Evolutionary conservation across 2,329 filamentous ascomycete genomes (phyloP).

Genomic region (Sclerotinia trifoliorum): DNA sequence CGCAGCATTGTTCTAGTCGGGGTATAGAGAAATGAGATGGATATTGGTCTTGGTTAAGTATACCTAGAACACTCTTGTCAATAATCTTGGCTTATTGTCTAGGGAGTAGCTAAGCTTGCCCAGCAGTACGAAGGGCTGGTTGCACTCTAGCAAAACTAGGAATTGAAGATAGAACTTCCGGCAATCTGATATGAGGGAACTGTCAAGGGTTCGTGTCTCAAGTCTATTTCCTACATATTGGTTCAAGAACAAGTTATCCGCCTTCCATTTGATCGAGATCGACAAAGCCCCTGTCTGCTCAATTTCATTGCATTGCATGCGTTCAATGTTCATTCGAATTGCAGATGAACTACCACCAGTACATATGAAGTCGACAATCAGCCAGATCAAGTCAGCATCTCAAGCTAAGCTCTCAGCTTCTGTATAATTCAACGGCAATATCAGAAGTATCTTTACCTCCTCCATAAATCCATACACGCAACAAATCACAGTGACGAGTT

Average conservation of each 20-base stretch:
- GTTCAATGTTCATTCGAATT: not conserved
- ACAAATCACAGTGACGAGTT: not conserved
- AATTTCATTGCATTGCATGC: constrained; percentile 7
- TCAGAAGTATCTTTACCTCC: not conserved
- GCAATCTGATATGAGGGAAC: constrained; percentile 10
- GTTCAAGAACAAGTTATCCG: constrained; percentile 3
- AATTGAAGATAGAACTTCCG: not conserved
- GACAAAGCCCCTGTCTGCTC: constrained; percentile 12
- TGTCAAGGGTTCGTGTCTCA: constrained; percentile 16
- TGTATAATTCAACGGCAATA: not conserved
- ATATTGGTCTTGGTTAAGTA: not conserved
- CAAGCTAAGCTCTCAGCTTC: not conserved
- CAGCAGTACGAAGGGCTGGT: not conserved
- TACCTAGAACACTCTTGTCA: not conserved
- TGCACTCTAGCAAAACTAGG: constrained; percentile 3
- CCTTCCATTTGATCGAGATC: constrained; percentile 11
- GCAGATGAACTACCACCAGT: not conserved
- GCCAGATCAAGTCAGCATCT: not conserved
- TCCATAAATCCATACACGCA: not conserved
- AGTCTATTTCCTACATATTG: constrained; percentile 12
- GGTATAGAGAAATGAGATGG: not conserved
- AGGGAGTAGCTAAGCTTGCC: not conserved
- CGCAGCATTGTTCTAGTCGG: not conserved
- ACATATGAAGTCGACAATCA: not conserved
- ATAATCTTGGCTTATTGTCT: constrained; percentile 7